Conservation (phyloP, 192 early-diverging fungal species). For the Nowakowskiella sp. region DNA sequence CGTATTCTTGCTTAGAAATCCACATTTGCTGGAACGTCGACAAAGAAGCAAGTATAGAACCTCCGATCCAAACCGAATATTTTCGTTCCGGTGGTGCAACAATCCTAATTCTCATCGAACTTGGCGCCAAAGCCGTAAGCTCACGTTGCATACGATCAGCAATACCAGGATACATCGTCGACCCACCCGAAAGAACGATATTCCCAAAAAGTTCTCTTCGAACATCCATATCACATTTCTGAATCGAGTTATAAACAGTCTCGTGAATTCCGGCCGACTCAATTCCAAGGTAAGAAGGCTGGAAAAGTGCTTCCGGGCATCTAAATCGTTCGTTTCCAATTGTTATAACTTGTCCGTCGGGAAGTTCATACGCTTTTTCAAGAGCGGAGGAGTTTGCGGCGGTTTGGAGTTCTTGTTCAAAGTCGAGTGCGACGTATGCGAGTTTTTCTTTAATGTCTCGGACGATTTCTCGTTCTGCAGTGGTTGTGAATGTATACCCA, state of each 20-base stretch:
- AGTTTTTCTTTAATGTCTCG: slow-evolving; percentile 99
- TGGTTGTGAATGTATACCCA: slow-evolving; percentile 92
- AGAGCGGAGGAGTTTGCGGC: slow-evolving; percentile 84
- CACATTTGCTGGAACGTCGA: slow-evolving; percentile 99
- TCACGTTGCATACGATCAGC: slow-evolving; percentile 97
- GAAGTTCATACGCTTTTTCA: slow-evolving; percentile 96
- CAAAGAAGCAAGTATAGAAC: slow-evolving; percentile 92
- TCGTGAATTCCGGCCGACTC: slow-evolving; percentile 93
- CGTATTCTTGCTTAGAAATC: slow-evolving; percentile 98
- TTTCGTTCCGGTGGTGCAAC: slow-evolving; percentile 98
- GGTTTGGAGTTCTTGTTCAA: slow-evolving; percentile 96
- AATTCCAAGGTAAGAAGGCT: slow-evolving; percentile 85
- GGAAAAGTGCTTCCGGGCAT: slow-evolving; percentile 96
- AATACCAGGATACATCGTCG: slow-evolving; percentile 97
- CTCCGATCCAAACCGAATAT: slow-evolving; percentile 99
- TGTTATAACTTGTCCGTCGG: slow-evolving; percentile 97
- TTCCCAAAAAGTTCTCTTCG: slow-evolving; percentile 93
- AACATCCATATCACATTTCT: slow-evolving; percentile 96
- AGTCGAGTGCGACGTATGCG: slow-evolving; percentile 96
- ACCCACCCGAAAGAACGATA: slow-evolving; percentile 94
- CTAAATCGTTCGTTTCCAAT: slow-evolving; percentile 97
- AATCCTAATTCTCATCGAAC: slow-evolving; percentile 96
- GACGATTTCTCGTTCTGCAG: slow-evolving; percentile 95
- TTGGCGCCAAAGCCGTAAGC: slow-evolving; percentile 89
- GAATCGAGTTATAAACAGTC: slow-evolving; percentile 93